These are phyloP conservation scores for Hsuehochloa calcarea DNA, from an alignment of 176 grass and related monocot genomes.

Conservation along the genomic window DNA sequence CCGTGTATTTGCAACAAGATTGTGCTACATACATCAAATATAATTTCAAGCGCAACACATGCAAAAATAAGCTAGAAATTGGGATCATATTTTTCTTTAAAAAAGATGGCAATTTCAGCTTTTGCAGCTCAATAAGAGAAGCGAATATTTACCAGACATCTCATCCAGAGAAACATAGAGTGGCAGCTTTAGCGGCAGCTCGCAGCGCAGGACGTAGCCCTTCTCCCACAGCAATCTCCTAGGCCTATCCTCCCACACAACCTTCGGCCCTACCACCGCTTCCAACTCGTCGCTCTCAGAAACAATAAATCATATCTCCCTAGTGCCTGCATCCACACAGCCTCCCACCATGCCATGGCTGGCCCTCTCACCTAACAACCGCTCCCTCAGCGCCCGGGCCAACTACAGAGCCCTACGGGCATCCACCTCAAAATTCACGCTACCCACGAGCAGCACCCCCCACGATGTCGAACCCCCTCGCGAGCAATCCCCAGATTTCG, in stretches of 20 bases:
- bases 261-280: slow-evolving; percentile 37
- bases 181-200: slow-evolving; percentile 68
- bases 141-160: slow-evolving; percentile 45
- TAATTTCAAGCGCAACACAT: neutral
- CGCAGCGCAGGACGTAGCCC: slow-evolving; percentile 70
- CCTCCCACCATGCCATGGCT: slow-evolving; percentile 60
- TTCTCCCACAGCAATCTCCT: slow-evolving; percentile 74
- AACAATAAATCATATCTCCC: slow-evolving; percentile 58
- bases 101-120: neutral
- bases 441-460: slow-evolving; percentile 58
- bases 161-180: slow-evolving; percentile 55
- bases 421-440: slow-evolving; percentile 33
- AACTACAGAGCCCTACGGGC: slow-evolving; percentile 42
- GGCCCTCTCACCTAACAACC: slow-evolving; percentile 42
- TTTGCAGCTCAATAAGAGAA: neutral
- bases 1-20: neutral
- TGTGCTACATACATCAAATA: neutral
- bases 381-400: slow-evolving; percentile 53
- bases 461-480: slow-evolving; percentile 78
- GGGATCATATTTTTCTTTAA: too few relatives aligned
- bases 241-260: slow-evolving; percentile 72
- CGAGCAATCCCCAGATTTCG: slow-evolving; percentile 63
- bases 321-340: slow-evolving; percentile 25
- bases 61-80: neutral
- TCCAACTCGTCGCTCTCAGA: slow-evolving; percentile 28